Percentiles rank a stretch among this genome's conserved stretches.
These are phyloP conservation scores for Mycena galopus DNA, from an alignment of 768 basidiomycete genomes.

Conservation along the genomic window DNA sequence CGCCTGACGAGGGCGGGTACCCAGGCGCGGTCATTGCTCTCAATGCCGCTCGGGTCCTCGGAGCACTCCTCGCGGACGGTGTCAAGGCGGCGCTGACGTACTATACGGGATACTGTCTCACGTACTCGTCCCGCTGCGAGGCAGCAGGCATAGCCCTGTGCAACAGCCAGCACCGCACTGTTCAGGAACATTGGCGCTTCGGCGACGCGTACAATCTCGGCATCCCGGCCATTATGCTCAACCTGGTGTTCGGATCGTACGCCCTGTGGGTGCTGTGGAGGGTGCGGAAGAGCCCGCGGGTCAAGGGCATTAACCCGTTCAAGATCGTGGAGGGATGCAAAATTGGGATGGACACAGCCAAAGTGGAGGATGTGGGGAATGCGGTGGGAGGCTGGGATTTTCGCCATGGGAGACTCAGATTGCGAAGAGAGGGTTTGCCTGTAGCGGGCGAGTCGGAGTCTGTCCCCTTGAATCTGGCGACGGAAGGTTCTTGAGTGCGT, in stretches of 20 bases:
- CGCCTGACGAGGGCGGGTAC: background rate
- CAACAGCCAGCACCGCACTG: constrained; percentile 10
- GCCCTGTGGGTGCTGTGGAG: background rate
- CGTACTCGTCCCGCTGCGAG: background rate
- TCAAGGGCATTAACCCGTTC: constrained; percentile 4
- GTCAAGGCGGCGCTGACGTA: constrained; percentile 9
- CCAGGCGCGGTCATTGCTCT: background rate
- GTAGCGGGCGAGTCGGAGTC: too few species aligned
- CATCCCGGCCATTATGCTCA: background rate
- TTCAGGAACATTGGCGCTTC: background rate
- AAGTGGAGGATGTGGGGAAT: background rate
- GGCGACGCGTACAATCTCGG: constrained; percentile 2
- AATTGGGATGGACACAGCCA: constrained; percentile 7
- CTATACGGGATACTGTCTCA: background rate
- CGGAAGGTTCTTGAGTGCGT: too few species aligned
- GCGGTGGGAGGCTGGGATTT: background rate
- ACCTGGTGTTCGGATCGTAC: constrained; percentile 8
- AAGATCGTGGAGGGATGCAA: constrained; percentile 1
- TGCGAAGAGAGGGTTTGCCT: too few species aligned
- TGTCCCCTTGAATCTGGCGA: too few species aligned
- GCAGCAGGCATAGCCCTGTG: background rate
- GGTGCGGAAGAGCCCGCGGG: background rate
- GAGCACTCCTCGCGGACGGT: constrained; percentile 19
- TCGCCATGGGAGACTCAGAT: too few species aligned
- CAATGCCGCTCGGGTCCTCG: background rate